phyloP scores from a whole-genome alignment of 176 grass and related monocot genomes.

The Triticum dicoccoides region DNA sequence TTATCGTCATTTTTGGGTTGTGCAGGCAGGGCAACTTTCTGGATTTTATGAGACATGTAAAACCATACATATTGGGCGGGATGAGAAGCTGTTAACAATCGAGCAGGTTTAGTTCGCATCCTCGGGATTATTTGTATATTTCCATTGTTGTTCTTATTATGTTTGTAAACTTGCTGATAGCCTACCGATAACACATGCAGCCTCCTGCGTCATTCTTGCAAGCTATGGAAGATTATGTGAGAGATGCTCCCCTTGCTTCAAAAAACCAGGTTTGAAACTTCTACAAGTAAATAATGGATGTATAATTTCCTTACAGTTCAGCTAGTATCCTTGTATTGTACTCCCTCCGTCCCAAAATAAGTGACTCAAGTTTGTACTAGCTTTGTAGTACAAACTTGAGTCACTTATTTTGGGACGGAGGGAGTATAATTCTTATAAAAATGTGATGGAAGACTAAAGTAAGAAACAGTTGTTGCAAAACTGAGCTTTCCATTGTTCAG shows the following conservation, averaged over 20 bases:
- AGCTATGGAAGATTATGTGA: slow-evolving; percentile 93
- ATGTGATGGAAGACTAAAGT: neutral
- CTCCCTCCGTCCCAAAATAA: no score
- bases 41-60: slow-evolving; percentile 92
- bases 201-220: slow-evolving; percentile 80
- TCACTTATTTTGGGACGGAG: no score
- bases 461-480: neutral
- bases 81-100: slow-evolving; percentile 70
- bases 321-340: neutral
- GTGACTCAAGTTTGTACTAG: no score
- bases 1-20: slow-evolving; percentile 6
- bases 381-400: no score
- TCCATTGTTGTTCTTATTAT: neutral
- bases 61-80: slow-evolving; percentile 75
- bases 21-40: slow-evolving; percentile 82
- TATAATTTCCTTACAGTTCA: neutral
- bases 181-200: slow-evolving; percentile 45
- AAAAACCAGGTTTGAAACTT: slow-evolving; percentile 57
- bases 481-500: neutral
- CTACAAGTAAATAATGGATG: neutral
- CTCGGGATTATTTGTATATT: neutral
- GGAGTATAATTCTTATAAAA: no score
- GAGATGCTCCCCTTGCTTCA: slow-evolving; percentile 72
- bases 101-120: slow-evolving; percentile 58
- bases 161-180: slow-evolving; percentile 11